A percentile compares a stretch with the other conserved stretches of the same genome.
Conservation (phyloP, 371 early-diverging fungal species). For the Saksenaea vasiformis region DNA sequence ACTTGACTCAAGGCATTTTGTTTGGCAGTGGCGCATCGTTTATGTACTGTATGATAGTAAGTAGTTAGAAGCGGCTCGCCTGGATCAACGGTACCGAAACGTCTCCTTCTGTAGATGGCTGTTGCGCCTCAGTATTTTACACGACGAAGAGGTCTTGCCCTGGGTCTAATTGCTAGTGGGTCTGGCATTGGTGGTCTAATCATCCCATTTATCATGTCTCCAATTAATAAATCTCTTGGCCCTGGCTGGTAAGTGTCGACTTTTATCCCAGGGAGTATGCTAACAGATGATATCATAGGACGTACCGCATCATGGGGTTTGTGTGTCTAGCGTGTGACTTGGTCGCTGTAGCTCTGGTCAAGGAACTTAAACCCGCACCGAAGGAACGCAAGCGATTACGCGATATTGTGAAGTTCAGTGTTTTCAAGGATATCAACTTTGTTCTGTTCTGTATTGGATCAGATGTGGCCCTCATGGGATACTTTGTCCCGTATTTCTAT, state of each 20-base stretch:
- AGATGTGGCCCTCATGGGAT: conserved; percentile 51
- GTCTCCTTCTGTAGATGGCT: conserved; percentile 26
- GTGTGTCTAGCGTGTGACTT: conserved; percentile 43
- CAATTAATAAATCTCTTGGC: conserved; percentile 58
- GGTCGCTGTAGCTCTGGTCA: conserved; percentile 38
- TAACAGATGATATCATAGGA: conserved; percentile 10
- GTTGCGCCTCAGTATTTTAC: conserved; percentile 80
- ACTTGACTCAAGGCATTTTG: conserved; percentile 70
- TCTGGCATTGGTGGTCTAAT: conserved; percentile 80
- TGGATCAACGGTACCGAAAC: background rate
- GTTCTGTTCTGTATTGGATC: conserved; percentile 44
- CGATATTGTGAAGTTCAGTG: conserved; percentile 45
- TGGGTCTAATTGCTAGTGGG: conserved; percentile 77
- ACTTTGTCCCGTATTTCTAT: conserved; percentile 64
- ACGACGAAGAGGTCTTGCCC: conserved; percentile 68
- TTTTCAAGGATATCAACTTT: conserved; percentile 48
- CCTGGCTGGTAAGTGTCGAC: conserved; percentile 42
- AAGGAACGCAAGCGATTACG: conserved; percentile 20
- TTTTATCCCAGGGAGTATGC: background rate
- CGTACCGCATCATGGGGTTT: conserved; percentile 59
- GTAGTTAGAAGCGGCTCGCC: background rate
- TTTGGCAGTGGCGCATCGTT: conserved; percentile 69
- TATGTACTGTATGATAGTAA: conserved; percentile 24
- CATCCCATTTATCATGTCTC: conserved; percentile 66
- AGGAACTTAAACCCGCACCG: conserved; percentile 27